Evolutionary conservation across 2,329 filamentous ascomycete genomes (phyloP), one percentile per base, ranked within the genome.

Genomic region (Colletotrichum sp.): DNA sequence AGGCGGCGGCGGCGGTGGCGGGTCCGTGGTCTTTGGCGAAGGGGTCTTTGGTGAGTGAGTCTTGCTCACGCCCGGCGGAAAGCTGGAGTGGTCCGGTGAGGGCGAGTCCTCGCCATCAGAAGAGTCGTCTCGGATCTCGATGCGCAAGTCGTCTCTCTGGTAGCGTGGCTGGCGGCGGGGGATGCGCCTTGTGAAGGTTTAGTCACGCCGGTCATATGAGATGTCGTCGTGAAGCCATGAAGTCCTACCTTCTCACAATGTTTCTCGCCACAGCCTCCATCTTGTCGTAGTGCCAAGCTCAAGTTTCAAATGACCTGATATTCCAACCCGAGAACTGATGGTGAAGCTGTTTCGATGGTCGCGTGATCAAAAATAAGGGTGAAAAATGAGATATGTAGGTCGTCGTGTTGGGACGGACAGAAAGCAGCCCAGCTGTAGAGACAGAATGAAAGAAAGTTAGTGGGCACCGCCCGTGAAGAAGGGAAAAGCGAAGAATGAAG

Each of bases 91-190:
- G 5, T 60, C 18, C 0, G 76, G 76, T 27, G 76, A 77, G 3
- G 76, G 76, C 1, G 76, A 77, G 65, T 77, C 70, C 18, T 71
- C 58, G 16, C 60, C 67, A 34, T 76, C 76, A 8, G 67, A 70
- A 7, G 75, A 71, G 56, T 55, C 70, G 25, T 69, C 70, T 6
- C 73, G 73, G n/a, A 75, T 58, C 15, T 68, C 64, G 32, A 75
- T 68, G n/a, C 36, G 65, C 32, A 75, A 27, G 8, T 73, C 73
- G 9, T 68, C 64, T 30, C 70, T 56, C 6, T 22, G 43, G 22
- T 56, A 73, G 9, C 58, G 64, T 25, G 73, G 58, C 9, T 64
- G 70, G 70, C 70, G 73, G 70, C 64, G 58, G 25, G 68, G 30
- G 9, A 34, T 52, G 15, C 73, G 73, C 62, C 73, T 75, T 5